These are phyloP conservation scores for Rubus idaeus DNA, from an alignment of 306 rosid genomes.

Conservation along the genomic window DNA sequence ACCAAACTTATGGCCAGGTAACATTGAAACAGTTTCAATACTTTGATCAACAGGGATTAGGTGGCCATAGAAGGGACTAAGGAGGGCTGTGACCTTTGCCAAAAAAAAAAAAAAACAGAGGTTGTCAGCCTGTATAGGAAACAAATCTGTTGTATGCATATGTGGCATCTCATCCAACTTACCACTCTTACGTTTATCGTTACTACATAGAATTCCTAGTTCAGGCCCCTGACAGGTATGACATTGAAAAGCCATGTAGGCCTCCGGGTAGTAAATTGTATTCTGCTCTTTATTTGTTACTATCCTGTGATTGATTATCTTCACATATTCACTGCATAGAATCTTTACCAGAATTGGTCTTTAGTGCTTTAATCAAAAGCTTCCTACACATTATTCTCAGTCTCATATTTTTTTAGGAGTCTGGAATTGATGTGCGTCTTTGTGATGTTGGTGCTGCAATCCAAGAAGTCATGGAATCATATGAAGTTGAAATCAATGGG, in stretches of 20 bases:
- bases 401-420: slow-evolving; percentile 47
- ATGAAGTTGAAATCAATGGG: slow-evolving; percentile 94
- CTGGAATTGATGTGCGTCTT: slow-evolving; percentile 95
- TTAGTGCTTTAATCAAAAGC: neutral
- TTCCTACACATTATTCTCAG: neutral
- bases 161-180: neutral
- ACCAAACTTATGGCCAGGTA: neutral
- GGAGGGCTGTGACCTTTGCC: neutral
- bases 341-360: neutral
- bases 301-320: neutral
- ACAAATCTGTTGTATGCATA: neutral
- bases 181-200: neutral
- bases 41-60: neutral
- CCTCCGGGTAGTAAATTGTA: neutral
- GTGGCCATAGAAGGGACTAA: neutral
- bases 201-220: neutral
- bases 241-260: neutral
- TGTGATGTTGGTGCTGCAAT: slow-evolving; percentile 98
- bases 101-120: neutral
- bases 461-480: slow-evolving; percentile 97
- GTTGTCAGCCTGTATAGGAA: neutral
- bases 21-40: neutral
- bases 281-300: neutral
- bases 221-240: neutral
- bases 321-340: neutral